phyloP scores from a whole-genome alignment of 2,329 filamentous ascomycete species.

The Simplicillium aogashimaense region DNA sequence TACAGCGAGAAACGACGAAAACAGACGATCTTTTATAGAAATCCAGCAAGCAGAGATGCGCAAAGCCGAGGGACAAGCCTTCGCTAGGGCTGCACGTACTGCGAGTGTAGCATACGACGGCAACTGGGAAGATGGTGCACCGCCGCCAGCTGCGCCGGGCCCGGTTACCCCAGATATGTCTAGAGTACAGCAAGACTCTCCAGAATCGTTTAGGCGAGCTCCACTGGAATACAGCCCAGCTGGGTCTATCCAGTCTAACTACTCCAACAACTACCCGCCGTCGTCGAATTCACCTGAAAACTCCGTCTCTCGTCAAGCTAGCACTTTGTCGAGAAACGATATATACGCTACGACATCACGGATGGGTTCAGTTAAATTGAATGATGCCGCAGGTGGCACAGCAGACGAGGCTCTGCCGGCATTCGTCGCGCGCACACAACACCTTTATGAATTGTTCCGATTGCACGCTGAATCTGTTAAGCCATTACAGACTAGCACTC shows the following conservation, averaged over 20 bases:
- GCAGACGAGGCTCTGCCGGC: slow-evolving; percentile 57
- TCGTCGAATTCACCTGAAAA: slow-evolving; percentile 7
- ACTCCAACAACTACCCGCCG: slow-evolving; percentile 18
- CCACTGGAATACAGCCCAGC: slow-evolving; percentile 29
- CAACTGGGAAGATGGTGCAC: slow-evolving; percentile 19
- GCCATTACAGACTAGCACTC: slow-evolving; percentile 51
- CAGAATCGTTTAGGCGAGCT: slow-evolving; percentile 15
- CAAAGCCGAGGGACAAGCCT: slow-evolving; percentile 47
- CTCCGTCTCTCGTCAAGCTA: slow-evolving; percentile 10
- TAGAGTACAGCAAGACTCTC: slow-evolving; percentile 15
- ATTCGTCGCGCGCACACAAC: slow-evolving; percentile 61
- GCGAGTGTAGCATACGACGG: slow-evolving; percentile 22
- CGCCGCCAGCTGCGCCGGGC: slow-evolving; percentile 10
- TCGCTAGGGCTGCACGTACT: slow-evolving; percentile 36
- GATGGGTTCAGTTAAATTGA: slow-evolving; percentile 26
- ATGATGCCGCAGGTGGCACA: slow-evolving; percentile 33
- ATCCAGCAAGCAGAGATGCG: slow-evolving; percentile 51
- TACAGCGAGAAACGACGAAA: slow-evolving; percentile 35
- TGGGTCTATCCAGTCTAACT: slow-evolving; percentile 22
- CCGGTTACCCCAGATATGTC: slow-evolving; percentile 10
- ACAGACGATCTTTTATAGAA: slow-evolving; percentile 48
- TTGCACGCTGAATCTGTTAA: slow-evolving; percentile 67
- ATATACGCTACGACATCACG: slow-evolving; percentile 17
- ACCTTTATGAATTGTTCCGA: slow-evolving; percentile 67
- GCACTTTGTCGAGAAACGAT: slow-evolving; percentile 15